Evolutionary conservation across 2,329 filamentous ascomycete species (phyloP).

Genomic region (Fusarium multiceps): DNA sequence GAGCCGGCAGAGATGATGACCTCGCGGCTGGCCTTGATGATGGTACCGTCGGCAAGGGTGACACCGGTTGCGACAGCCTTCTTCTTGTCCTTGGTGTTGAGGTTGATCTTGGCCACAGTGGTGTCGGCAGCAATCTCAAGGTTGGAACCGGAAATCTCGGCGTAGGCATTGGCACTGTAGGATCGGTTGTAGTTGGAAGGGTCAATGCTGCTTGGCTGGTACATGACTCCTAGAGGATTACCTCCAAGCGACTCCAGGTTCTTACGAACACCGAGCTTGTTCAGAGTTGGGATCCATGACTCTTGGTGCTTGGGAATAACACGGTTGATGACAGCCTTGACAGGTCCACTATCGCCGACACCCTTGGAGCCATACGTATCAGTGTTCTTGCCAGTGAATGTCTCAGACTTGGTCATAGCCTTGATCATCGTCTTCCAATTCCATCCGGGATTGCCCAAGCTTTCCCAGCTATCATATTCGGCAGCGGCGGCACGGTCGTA

Average conservation of each 20-base stretch:
- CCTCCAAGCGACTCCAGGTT: conserved; percentile 59
- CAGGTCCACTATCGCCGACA: conserved; percentile 31
- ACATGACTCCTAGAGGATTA: conserved; percentile 59
- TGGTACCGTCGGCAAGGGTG: conserved; percentile 20
- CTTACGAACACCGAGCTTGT: conserved; percentile 52
- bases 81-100: conserved; percentile 32
- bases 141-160: conserved; percentile 55
- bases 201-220: conserved; percentile 60
- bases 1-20: conserved; percentile 55
- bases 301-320: conserved; percentile 56
- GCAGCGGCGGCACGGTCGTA: conserved; percentile 43
- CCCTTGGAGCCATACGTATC: conserved; percentile 37
- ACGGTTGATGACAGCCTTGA: conserved; percentile 52
- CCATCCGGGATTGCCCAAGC: conserved; percentile 53
- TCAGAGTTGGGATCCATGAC: conserved; percentile 57
- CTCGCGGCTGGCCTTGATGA: conserved; percentile 31
- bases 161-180: conserved; percentile 59
- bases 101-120: conserved; percentile 34
- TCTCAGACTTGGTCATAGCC: conserved; percentile 33
- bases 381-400: conserved; percentile 39
- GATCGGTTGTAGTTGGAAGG: conserved; percentile 58
- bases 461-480: conserved; percentile 53
- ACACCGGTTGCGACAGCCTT: conserved; percentile 35
- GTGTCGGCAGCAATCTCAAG: conserved; percentile 46
- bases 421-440: conserved; percentile 47